Evolutionary conservation across 352 stramenopile genomes (phyloP).

Genomic region (Stephanocyclus meneghinianus): DNA sequence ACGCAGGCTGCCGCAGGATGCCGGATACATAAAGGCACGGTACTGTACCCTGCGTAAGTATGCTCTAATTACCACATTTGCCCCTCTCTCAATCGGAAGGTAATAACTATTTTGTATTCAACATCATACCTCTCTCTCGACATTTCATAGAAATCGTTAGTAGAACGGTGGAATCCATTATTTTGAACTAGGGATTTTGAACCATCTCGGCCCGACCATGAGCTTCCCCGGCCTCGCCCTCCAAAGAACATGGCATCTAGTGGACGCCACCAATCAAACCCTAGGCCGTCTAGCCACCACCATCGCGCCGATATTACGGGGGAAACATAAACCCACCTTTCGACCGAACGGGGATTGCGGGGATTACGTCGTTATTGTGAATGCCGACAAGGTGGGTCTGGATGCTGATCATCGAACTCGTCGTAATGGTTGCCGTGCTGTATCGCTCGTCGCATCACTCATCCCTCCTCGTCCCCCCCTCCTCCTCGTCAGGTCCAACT

Average conservation of each 20-base stretch:
- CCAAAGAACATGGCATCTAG: slow-evolving; percentile 90
- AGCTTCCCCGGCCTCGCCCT: slow-evolving; percentile 72
- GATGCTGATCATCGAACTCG: background rate
- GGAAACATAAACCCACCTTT: slow-evolving; percentile 99
- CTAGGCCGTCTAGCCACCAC: slow-evolving; percentile 94
- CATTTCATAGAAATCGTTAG: no score
- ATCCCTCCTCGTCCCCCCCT: no score
- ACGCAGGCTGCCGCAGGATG: no score
- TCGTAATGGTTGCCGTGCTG: background rate
- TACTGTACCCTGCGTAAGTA: no score
- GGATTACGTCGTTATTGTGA: slow-evolving; percentile 97
- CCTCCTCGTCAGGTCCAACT: slow-evolving; percentile 86
- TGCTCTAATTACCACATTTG: no score
- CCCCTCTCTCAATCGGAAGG: no score
- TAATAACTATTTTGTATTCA: no score
- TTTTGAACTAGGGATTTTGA: no score
- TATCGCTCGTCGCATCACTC: background rate
- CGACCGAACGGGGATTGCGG: slow-evolving; percentile 94
- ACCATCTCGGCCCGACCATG: slow-evolving; percentile 39
- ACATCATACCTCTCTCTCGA: no score
- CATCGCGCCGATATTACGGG: slow-evolving; percentile 93
- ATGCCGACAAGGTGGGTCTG: slow-evolving; percentile 85
- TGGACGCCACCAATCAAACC: slow-evolving; percentile 94
- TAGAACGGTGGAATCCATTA: no score
- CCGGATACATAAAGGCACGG: no score